Base-by-base conservation (phyloP, 1,284 basidiomycete genomes). In the Microbotryum silenes-acaulis region DNA sequence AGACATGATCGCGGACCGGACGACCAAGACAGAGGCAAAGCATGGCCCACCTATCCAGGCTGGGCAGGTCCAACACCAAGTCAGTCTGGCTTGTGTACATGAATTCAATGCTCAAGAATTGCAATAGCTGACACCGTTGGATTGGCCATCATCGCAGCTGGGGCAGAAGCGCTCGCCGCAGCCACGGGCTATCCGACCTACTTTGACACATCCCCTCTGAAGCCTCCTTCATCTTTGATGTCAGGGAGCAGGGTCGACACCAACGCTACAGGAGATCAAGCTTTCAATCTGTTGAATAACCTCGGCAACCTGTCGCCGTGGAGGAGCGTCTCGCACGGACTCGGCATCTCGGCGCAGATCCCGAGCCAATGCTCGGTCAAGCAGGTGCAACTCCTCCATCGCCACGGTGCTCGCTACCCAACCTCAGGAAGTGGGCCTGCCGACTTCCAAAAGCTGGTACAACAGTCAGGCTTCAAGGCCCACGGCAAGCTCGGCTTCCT, bases 271-370 rank as follows among this genome's bases (percentile, higher is more conserved):
- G 25, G 21, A 9, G 27, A 12, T 29, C 29, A 29, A 8, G 12
- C 66, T 8, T 81, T 82, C 68, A 81, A 85, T 72, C 72, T 91
- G 46, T 83, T 89, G 75, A 82, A 81, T 70, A 80, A 82, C 53
- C 89, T 89, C 87, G 89, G 89, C 0, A 90, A 90, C 72, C 75
- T 91, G 47, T 84, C 86, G 0, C 89, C 89, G 9, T 90, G 88
- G 86, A 89, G 86, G 74, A 88, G 85, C 61, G 84, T 89, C 51
- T 78, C 78, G 23, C 62, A 66, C 33, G 66, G 66, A 4, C 37
- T 66, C 10, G 56, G 49, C 16, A 54, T 49, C 0, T 57, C 59
- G 1, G 60, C 64, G 4, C 61, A 63, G n/a, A 51, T 65, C 1
- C 67, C 69, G 1, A 31, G 5, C 0, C 61, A 60, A 2, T 69